These are phyloP conservation scores for Verbascum thapsus DNA, from an alignment of 257 asterid species.

Conservation along the genomic window DNA sequence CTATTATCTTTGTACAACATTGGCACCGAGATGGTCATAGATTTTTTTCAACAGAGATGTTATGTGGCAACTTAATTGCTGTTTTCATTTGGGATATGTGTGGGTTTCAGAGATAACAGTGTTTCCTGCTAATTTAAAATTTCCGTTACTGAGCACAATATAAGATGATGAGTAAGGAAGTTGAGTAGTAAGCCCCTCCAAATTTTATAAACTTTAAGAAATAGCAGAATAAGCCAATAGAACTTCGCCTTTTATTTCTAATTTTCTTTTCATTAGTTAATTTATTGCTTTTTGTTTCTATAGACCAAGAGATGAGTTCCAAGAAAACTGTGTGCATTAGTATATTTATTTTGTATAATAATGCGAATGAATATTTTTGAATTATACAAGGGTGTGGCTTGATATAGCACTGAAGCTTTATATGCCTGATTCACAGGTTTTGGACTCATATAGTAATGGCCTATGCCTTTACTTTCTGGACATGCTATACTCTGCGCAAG, in stretches of 20 bases:
- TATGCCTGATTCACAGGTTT: constrained; percentile 55
- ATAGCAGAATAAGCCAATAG: neutral
- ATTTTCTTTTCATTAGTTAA: neutral
- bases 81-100: neutral
- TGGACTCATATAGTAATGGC: constrained; percentile 93
- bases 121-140: neutral
- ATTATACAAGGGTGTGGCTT: constrained; percentile 11
- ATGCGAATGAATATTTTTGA: constrained; percentile 11
- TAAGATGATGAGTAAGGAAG: neutral
- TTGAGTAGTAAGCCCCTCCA: neutral
- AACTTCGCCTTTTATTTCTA: neutral
- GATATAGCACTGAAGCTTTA: constrained; percentile 27
- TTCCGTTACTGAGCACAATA: neutral
- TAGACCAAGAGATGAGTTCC: neutral
- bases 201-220: neutral
- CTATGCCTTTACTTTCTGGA: constrained; percentile 84
- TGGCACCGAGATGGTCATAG: constrained; percentile 1
- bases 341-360: constrained; percentile 6
- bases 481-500: constrained; percentile 70
- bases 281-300: neutral
- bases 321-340: neutral
- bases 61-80: constrained; percentile 5
- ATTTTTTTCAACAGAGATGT: neutral
- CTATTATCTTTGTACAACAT: neutral
- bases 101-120: constrained; percentile 4